Base-by-base conservation (phyloP, 2,329 filamentous ascomycete genomes). In the Lecanosticta acicola region DNA sequence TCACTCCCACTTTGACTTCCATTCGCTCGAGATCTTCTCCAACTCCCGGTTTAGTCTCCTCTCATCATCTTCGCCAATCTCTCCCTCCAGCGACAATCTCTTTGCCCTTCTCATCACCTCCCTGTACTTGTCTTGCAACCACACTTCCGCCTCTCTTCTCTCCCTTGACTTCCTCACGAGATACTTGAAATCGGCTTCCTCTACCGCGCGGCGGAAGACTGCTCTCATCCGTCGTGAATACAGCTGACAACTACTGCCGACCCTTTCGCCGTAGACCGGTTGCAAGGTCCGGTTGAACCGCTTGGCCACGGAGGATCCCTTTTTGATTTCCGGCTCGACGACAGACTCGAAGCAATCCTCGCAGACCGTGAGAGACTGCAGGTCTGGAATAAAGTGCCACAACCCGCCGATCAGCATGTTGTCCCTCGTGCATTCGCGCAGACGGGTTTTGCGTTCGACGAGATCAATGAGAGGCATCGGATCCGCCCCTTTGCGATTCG, bases 271-370 rank as follows among this genome's bases (percentile, higher is more conserved):
- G 2, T 76, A 72, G 3, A 84, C 66, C 10, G 74, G 72, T 52
- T 80, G 77, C 18, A 80, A 73, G 11, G 78, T 73, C 45, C 76
- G 74, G 51, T 79, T 80, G 56, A 93, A 85, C 53, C 83, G 78
- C 14, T 76, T 69, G 8, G 84, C 81, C 18, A 90, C 71, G 1
- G 76, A 68, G n/a, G 52, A 48, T 32, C 74, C 67, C 3, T 74
- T 70, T 21, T 75, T 71, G 1, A 83, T 68, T 41, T 80, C 71
- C 1, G 89, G 88, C 66, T 78, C 80, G n/a, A 95, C 79, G 1
- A 87, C 78, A 17, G 87, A 81, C 13, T 87, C 79, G 63, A 85
- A 95, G 65, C 90, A 97, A 65, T 91, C 87, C 53, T 85, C 81
- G 66, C 90, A 97, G 3, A 94, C 83, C 1, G 85, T 88, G 58